A percentile compares a stretch with the other conserved stretches of the same genome.
phyloP scores from a whole-genome alignment of 2,329 filamentous ascomycete genomes.

The Aureobasidium melanogenum region DNA sequence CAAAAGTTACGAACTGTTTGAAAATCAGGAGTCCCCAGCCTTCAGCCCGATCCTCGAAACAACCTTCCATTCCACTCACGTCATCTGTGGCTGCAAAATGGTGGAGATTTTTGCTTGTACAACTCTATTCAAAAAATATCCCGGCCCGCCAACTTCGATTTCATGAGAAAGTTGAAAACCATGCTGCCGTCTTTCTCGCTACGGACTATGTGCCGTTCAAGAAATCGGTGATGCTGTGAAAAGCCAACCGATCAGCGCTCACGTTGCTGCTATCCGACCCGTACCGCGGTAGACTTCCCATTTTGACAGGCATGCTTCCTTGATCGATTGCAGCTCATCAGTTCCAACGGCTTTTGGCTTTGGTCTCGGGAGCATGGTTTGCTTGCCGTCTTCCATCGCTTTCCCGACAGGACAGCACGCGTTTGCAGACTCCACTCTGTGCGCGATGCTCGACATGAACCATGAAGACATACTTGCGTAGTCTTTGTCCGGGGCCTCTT shows the following conservation, averaged over 20 bases:
- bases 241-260: neutral
- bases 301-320: neutral
- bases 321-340: neutral
- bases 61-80: neutral
- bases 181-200: neutral
- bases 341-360: neutral
- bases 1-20: neutral
- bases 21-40: slow-evolving; percentile 1
- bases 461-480: neutral
- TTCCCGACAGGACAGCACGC: neutral
- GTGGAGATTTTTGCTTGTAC: slow-evolving; percentile 10
- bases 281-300: neutral
- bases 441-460: neutral
- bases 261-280: neutral
- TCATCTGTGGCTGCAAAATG: slow-evolving; percentile 1
- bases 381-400: neutral
- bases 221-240: neutral
- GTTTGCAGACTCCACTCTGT: neutral
- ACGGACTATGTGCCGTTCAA: neutral
- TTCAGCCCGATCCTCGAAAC: slow-evolving; percentile 2
- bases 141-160: neutral
- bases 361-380: neutral
- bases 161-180: neutral
- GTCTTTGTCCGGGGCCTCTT: neutral
- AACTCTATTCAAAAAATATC: neutral